Evolutionary conservation across 208 protist genomes (phyloP), one percentile per base, ranked within the genome.

Genomic region (Naegleria fowleri): DNA sequence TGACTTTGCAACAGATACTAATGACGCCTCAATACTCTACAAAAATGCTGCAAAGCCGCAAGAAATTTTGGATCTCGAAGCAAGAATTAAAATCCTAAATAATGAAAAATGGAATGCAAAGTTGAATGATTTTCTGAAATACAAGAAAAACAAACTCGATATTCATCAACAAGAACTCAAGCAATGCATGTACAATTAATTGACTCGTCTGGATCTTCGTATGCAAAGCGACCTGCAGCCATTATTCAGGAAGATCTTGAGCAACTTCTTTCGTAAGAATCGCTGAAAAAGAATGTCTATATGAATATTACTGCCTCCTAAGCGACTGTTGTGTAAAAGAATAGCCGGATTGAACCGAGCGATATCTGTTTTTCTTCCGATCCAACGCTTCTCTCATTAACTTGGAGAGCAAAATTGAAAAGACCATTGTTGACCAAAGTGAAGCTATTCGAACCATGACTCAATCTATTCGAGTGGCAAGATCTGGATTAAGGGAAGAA

Each of bases 361-460:
- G 67, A 79, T 36, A 36, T 79, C 0, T 36, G 9, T 79, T 79
- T 79, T 13, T 15, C 67, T 6, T 36, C 16, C 67, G 36, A 36
- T 13, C 19, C 0, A 79, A 36, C 9, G 6, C 0, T 36, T 79
- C 29, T 36, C 67, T 79, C 9, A 36, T 36, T 36, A 83, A 93
- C 16, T 93, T 97, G 22, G 59, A 90, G 22, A 55, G 92, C 1
- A 89, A 93, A 67, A 87, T 97, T 33, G 93, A 95, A 91, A 83
- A 92, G 40, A 93, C 94, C 55, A 96, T 99, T 22, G 94, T 99
- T 39, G 99, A 98, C 29, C 99, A 99, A 94, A 92, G 97, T 87
- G 91, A 96, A 51, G 98, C 98, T n/a, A 97, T 99, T 52, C 92
- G 97, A 38, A 94, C 96, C 41, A 97, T 99, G 55, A 95, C 97